Evolutionary conservation across 2,329 filamentous ascomycete species (phyloP).

Genomic region (Botrytis byssoidea): DNA sequence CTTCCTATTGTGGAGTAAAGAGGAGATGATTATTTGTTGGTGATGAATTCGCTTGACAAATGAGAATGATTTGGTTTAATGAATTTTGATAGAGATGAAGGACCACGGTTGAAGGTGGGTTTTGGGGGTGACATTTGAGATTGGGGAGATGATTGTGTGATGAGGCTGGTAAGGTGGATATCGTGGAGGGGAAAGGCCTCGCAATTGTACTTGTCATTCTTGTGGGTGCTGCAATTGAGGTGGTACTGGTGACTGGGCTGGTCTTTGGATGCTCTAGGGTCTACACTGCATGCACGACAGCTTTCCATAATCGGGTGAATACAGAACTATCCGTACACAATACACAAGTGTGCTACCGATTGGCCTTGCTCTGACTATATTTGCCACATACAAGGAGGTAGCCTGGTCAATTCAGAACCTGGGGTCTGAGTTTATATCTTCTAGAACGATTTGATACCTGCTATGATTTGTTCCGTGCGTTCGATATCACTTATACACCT

Average conservation of each 20-base stretch:
- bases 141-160: constrained; percentile 8
- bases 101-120: not conserved
- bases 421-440: constrained; percentile 18
- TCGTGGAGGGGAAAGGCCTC: not conserved
- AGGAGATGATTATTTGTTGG: constrained; percentile 9
- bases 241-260: not conserved
- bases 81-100: constrained; percentile 2
- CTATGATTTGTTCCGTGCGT: constrained; percentile 17
- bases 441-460: constrained; percentile 19
- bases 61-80: constrained; percentile 7
- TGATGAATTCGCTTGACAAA: constrained; percentile 13
- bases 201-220: not conserved
- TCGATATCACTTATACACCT: constrained; percentile 13
- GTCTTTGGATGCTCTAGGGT: not conserved
- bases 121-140: not conserved
- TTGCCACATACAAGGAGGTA: constrained; percentile 16
- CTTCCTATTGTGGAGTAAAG: constrained; percentile 14
- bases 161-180: constrained; percentile 5
- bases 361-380: not conserved
- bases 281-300: not conserved
- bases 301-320: constrained; percentile 4
- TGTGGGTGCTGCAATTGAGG: not conserved
- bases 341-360: not conserved
- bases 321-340: not conserved
- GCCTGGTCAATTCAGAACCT: constrained; percentile 17